Evolutionary conservation across 495 filamentous ascomycete genomes (phyloP), one percentile per base, ranked within the genome.

Genomic region (Tuber microsphaerosporum): DNA sequence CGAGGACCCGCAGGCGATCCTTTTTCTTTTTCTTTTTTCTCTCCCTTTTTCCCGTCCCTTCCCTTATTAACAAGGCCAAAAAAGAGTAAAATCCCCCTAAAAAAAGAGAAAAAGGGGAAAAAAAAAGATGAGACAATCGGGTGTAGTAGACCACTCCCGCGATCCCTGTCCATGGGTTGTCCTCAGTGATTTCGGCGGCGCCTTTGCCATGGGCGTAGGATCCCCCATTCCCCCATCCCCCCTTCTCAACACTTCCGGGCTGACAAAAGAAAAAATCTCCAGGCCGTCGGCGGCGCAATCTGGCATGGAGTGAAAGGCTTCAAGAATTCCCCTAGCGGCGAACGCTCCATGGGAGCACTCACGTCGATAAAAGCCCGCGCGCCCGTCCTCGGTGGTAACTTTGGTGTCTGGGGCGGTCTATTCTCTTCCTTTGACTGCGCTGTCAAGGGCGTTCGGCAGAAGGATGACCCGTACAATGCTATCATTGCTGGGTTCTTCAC

Each of bases 301-400:
- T 99, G 95, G 95, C 95, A 99, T 85, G 96, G 96, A 81, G 90
- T 99, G 70, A 99, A 99, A 87, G 95, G 94, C 73, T 97, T 92
- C 87, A 86, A 94, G 69, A 97, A 97, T 87, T 89, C 88, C 77
- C 89, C 89, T 42, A 56, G 70, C 84, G 95, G 95, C 81, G 96
- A 98, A 88, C 89, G 95, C 81, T 88, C 94, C 84, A 94, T 98
- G 87, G 95, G 96, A 79, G 93, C 96, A 69, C 86, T 99, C 85
- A 97, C 96, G 79, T 95, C 95, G 44, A 94, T 99, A 86, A 99
- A 99, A 87, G 93, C 94, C 73, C 91, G 95, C 76, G 96, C 95
- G 44, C 95, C 95, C 2, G 94, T 98, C 70, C 88, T 98, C 72
- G 95, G 94, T 76, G 95, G 95, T 77, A 99, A 99, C 87, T 99